Percentiles rank a stretch among this genome's conserved stretches.
phyloP scores from a whole-genome alignment of 805 yeast species.

The Candida xiaguanensis region DNA sequence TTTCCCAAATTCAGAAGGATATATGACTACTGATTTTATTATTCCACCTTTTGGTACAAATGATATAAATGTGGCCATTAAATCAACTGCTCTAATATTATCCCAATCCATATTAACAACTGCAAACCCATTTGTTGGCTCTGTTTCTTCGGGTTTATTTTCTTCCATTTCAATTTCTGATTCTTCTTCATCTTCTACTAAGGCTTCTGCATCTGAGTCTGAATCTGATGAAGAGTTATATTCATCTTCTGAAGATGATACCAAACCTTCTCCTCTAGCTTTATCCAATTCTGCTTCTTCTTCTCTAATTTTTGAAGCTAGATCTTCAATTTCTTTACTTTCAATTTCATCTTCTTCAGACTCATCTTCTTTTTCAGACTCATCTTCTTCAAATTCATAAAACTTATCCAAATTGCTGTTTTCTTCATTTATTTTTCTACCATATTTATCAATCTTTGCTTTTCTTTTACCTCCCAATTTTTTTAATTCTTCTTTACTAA shows the following conservation, averaged over 20 bases:
- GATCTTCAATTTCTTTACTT: constrained; percentile 17
- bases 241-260: constrained; percentile 21
- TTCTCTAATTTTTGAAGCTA: constrained; percentile 7
- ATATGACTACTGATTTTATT: constrained; percentile 66
- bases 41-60: constrained; percentile 77
- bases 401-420: constrained; percentile 59
- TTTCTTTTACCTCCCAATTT: constrained; percentile 48
- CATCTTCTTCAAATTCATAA: constrained; percentile 45
- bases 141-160: constrained; percentile 76
- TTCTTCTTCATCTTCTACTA: constrained; percentile 44
- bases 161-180: constrained; percentile 55
- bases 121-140: constrained; percentile 78
- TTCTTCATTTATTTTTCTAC: constrained; percentile 55
- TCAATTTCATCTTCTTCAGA: constrained; percentile 37
- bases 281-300: constrained; percentile 38
- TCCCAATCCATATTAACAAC: constrained; percentile 98
- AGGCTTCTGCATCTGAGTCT: constrained; percentile 41
- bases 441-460: constrained; percentile 79
- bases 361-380: constrained; percentile 57
- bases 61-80: constrained; percentile 83
- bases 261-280: constrained; percentile 66
- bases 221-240: constrained; percentile 43
- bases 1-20: constrained; percentile 91
- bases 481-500: constrained; percentile 59
- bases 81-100: constrained; percentile 78